These are phyloP conservation scores for Apiotrichum gracile DNA, from an alignment of 1,284 basidiomycete genomes.

Conservation along the genomic window DNA sequence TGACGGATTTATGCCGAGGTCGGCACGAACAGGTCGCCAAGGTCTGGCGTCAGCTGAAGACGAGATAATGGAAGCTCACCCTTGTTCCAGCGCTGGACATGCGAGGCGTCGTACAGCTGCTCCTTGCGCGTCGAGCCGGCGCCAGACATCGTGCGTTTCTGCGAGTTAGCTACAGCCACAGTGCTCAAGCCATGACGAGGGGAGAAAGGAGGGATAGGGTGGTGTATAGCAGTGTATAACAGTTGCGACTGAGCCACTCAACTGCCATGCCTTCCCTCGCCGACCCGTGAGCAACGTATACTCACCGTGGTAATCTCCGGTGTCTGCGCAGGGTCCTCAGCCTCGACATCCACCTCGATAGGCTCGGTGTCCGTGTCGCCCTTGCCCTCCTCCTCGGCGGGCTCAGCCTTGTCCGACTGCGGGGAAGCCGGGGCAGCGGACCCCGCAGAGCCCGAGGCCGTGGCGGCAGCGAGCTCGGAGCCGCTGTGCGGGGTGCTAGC, in stretches of 20 bases:
- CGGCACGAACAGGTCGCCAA: constrained; percentile 32
- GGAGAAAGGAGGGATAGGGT: too few relatives aligned
- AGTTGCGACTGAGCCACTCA: background rate
- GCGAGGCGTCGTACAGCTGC: constrained; percentile 29
- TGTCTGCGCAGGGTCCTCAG: background rate
- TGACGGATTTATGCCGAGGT: background rate
- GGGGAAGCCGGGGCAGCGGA: background rate
- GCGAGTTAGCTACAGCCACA: background rate
- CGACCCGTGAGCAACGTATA: too few relatives aligned
- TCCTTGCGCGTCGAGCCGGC: background rate
- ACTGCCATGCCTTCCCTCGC: too few relatives aligned
- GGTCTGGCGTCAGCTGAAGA: constrained; percentile 20
- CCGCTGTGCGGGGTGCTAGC: background rate
- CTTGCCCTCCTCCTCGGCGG: too few relatives aligned
- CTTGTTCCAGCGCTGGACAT: constrained; percentile 37
- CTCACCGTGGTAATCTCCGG: background rate
- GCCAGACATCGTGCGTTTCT: background rate
- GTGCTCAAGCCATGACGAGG: too few relatives aligned
- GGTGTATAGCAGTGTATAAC: too few relatives aligned
- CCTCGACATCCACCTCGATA: background rate
- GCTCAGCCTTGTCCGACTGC: background rate
- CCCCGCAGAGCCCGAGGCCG: background rate
- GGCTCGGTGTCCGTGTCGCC: background rate
- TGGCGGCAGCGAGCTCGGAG: background rate
- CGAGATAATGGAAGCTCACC: constrained; percentile 16